Conservation (phyloP, 805 yeast species). For the Wickerhamiella musiphila region DNA sequence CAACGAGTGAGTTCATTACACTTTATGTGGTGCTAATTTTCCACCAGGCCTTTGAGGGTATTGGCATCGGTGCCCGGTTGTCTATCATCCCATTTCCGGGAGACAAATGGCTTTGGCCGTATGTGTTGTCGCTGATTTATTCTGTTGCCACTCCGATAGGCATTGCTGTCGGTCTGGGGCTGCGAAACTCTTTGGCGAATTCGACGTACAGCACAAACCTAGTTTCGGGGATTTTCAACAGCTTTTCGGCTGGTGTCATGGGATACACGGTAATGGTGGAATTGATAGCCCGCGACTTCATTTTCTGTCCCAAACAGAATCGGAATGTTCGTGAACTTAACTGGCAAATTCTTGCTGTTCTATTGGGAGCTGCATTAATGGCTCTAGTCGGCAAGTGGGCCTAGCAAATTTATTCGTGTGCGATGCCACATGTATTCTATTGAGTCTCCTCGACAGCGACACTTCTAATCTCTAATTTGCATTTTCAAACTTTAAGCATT, state of each 20-base stretch:
- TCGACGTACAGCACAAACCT: constrained; percentile 34
- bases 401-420: constrained; percentile 13
- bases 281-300: constrained; percentile 50
- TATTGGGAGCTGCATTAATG: constrained; percentile 49
- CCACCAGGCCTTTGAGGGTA: constrained; percentile 60
- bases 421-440: no score
- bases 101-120: constrained; percentile 30
- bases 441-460: no score
- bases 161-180: constrained; percentile 53
- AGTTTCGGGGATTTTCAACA: constrained; percentile 43
- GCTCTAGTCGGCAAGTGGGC: constrained; percentile 61
- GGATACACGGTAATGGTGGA: constrained; percentile 54
- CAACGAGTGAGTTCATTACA: constrained; percentile 37
- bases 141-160: constrained; percentile 45
- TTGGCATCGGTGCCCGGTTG: constrained; percentile 53
- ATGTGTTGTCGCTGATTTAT: constrained; percentile 30
- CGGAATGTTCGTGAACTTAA: constrained; percentile 26
- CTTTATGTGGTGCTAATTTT: constrained; percentile 44
- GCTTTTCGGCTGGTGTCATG: constrained; percentile 50
- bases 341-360: constrained; percentile 25
- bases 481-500: no score
- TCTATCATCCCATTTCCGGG: constrained; percentile 37
- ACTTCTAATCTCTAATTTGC: no score
- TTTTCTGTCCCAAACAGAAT: constrained; percentile 26
- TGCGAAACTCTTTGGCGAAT: constrained; percentile 35